phyloP scores from a whole-genome alignment of 345 rosid species.

The Lepidium sativum region DNA sequence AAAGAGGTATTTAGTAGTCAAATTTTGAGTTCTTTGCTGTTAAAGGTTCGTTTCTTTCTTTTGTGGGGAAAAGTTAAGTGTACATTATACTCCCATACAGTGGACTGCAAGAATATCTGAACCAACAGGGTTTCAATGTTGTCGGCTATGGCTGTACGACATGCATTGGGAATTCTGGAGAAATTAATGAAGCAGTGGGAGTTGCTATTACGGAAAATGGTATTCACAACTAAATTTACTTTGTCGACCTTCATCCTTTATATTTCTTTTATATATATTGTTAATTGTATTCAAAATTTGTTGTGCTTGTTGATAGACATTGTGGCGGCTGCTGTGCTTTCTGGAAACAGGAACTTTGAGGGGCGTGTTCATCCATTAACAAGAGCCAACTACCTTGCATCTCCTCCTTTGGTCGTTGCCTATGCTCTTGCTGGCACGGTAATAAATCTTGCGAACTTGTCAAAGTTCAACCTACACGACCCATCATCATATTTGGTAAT shows the following conservation, averaged over 20 bases:
- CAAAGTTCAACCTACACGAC: neutral
- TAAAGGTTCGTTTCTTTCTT: neutral
- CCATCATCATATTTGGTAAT: neutral
- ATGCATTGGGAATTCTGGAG: constrained; percentile 98
- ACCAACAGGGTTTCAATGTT: constrained; percentile 85
- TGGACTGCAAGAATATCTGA: constrained; percentile 82
- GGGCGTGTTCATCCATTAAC: constrained; percentile 98
- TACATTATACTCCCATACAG: constrained; percentile 25
- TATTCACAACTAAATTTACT: constrained; percentile 12
- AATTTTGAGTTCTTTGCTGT: neutral
- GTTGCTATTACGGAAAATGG: constrained; percentile 92
- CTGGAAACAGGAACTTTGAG: constrained; percentile 96
- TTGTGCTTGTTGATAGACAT: constrained; percentile 46
- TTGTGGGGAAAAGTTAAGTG: neutral
- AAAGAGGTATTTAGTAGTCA: constrained; percentile 43
- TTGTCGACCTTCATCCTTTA: neutral
- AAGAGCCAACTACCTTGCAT: constrained; percentile 98
- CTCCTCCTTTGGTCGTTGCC: constrained; percentile 97
- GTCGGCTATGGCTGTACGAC: constrained; percentile 99
- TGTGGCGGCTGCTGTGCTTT: constrained; percentile 88
- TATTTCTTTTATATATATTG: neutral
- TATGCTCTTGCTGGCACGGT: constrained; percentile 99
- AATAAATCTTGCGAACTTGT: neutral
- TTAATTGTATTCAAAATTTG: neutral
- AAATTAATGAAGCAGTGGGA: constrained; percentile 84